Evolutionary conservation across 1,139 yeast genomes (phyloP).

Genomic region (Yamadazyma epiphylla): DNA sequence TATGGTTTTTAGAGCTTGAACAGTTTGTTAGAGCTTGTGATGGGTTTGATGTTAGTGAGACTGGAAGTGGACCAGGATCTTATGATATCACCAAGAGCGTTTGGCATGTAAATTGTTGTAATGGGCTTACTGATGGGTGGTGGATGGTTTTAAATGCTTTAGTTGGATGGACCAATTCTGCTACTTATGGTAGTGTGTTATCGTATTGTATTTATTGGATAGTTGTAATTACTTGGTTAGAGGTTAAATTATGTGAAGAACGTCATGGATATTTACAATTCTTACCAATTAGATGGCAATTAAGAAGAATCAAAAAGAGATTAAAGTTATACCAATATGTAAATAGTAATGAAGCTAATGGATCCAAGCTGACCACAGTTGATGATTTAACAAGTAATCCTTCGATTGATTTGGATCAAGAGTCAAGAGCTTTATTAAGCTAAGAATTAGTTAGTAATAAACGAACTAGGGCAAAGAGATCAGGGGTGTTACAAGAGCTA

Average conservation of each 20-base stretch:
- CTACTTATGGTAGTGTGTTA: slow-evolving; percentile 87
- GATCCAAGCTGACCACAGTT: too few species aligned
- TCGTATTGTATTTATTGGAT: slow-evolving; percentile 79
- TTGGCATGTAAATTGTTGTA: slow-evolving; percentile 49
- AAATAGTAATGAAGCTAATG: slow-evolving; percentile 2
- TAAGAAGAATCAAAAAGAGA: slow-evolving; percentile 52
- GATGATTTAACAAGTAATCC: slow-evolving; percentile 9
- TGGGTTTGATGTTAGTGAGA: slow-evolving; percentile 45
- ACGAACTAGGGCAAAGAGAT: too few species aligned
- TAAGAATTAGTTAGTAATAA: too few species aligned
- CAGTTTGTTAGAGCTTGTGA: slow-evolving; percentile 37
- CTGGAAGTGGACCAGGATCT: slow-evolving; percentile 48
- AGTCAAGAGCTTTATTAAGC: not conserved
- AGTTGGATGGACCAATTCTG: slow-evolving; percentile 94
- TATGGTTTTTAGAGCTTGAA: slow-evolving; percentile 45
- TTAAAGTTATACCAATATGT: slow-evolving; percentile 20
- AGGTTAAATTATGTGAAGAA: slow-evolving; percentile 55
- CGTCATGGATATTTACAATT: slow-evolving; percentile 56
- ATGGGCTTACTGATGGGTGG: slow-evolving; percentile 81
- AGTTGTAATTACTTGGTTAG: slow-evolving; percentile 51
- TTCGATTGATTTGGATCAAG: slow-evolving; percentile 11
- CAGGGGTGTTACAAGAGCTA: too few species aligned
- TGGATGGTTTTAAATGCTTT: slow-evolving; percentile 93
- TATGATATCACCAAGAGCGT: slow-evolving; percentile 37
- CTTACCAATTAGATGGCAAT: slow-evolving; percentile 59